Base-by-base conservation (phyloP, 2,329 filamentous ascomycete genomes). In the Chaetomiaceae sp. region DNA sequence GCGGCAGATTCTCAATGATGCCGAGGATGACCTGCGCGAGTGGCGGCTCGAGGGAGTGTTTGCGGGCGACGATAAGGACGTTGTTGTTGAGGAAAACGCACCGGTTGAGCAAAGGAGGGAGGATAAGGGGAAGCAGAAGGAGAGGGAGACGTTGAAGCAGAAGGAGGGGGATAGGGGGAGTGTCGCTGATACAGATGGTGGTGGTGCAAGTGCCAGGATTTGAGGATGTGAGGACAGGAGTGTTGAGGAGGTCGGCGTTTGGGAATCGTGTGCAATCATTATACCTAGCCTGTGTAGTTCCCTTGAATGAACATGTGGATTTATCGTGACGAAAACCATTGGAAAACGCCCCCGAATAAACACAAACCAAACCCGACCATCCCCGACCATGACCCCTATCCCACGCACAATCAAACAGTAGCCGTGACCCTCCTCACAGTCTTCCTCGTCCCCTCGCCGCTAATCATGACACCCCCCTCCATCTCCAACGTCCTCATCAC, bases 1-100 rank as follows among this genome's bases (percentile, higher is more conserved):
- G 2, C 84, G 90, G 49, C 88, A 95, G 68, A 82, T 97, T 42
- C 81, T 99, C 23, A 94, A 95, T 65, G 91, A 96, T 58, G 91
- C 91, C 38, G 94, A 99, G 71, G 86, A 89, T 50, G 89, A 95
- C 62, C 82, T 99, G 57, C 83, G 85, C 51, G 80, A 82, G 37
- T 97, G 92, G 89, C 74, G 74, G 51, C 44, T 55, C 8, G 56
- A 56, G 15, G 54, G 20, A 27, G 43, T 47, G 43, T 17, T 55
- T 27, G 9, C 39, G 29, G 53, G 34, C 22, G 50, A 52, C 17
- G 54, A 54, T 33, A 50, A 52, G 29, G 31, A 29, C 25, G 51
- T 48, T 19, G 45, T 23, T n/a, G 38, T 34, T 2, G 19, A 46
- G 3, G 36, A 33, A 14, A 29, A 4, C 20, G 36, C 27, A 9